phyloP scores from a whole-genome alignment of 1,284 basidiomycete genomes.

The Sporisorium scitamineum region DNA sequence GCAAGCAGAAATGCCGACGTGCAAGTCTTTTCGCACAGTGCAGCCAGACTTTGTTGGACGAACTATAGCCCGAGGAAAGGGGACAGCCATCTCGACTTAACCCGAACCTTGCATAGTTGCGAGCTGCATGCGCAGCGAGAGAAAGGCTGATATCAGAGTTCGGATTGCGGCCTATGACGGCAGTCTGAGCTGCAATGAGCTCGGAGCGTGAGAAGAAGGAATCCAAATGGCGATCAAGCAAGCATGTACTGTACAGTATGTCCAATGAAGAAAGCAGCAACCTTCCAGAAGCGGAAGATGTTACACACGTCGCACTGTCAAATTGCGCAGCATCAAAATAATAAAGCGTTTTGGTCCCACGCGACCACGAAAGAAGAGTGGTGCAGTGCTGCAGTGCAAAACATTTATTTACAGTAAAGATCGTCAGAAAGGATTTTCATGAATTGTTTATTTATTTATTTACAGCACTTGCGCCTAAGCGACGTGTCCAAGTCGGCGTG shows the following conservation, averaged over 20 bases:
- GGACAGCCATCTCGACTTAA: too few relatives aligned
- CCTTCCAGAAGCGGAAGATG: slow-evolving; percentile 43
- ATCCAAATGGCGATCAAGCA: background rate
- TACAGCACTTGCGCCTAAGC: background rate
- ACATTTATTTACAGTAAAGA: background rate
- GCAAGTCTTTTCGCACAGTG: too few relatives aligned
- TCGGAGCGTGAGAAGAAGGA: background rate
- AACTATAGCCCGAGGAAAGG: too few relatives aligned
- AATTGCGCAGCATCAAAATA: slow-evolving; percentile 19
- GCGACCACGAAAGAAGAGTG: slow-evolving; percentile 15
- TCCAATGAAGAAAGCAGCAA: background rate
- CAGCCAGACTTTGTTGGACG: too few relatives aligned
- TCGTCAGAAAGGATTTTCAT: background rate
- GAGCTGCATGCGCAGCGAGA: too few relatives aligned
- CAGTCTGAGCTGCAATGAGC: background rate
- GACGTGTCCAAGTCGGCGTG: slow-evolving; percentile 27
- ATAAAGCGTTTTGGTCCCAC: background rate
- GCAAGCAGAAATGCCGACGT: too few relatives aligned
- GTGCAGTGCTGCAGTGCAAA: slow-evolving; percentile 2
- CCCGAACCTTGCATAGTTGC: too few relatives aligned
- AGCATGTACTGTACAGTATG: too few relatives aligned
- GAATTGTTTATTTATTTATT: background rate
- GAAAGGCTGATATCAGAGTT: too few relatives aligned
- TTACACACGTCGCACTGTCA: slow-evolving; percentile 41
- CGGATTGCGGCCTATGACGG: background rate